A percentile compares a stretch with the other conserved stretches of the same genome.
These are phyloP conservation scores for Claviceps sp. DNA, from an alignment of 2,329 filamentous ascomycete species.

Conservation along the genomic window DNA sequence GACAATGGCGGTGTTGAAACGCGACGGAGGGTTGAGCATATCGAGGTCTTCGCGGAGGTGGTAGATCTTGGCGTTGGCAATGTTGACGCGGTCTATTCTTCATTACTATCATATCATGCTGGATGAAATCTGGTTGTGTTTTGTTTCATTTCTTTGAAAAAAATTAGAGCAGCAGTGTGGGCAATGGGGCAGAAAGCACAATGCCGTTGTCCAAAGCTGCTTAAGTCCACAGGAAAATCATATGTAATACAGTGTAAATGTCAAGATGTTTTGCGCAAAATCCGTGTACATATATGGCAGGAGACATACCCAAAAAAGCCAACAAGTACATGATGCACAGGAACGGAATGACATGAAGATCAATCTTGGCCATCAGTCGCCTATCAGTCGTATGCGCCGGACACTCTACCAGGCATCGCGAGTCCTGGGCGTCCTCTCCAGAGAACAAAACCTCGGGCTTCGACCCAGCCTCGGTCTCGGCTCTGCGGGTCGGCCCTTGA, in stretches of 20 bases:
- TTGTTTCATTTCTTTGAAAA: neutral
- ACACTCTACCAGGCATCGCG: constrained; percentile 15
- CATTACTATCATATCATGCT: too few species aligned
- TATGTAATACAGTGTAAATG: too few species aligned
- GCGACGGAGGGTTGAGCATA: constrained; percentile 31
- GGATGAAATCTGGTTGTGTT: neutral
- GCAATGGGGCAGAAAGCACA: too few species aligned
- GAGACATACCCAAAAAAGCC: constrained; percentile 44
- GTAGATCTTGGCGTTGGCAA: constrained; percentile 63
- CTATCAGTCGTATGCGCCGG: constrained; percentile 47
- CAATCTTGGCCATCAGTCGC: constrained; percentile 55
- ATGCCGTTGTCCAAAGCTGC: too few species aligned
- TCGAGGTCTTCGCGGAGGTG: constrained; percentile 48
- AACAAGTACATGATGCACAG: constrained; percentile 59
- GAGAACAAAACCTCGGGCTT: too few species aligned
- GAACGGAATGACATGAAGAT: constrained; percentile 58
- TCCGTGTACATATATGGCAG: neutral
- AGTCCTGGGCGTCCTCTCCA: too few species aligned
- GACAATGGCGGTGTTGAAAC: constrained; percentile 65
- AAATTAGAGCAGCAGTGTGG: too few species aligned
- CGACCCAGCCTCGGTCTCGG: too few species aligned
- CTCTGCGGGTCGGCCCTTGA: too few species aligned
- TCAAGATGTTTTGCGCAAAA: too few species aligned
- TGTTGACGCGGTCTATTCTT: constrained; percentile 52
- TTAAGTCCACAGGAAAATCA: too few species aligned